Base-by-base conservation (phyloP, 2,329 filamentous ascomycete species). In the Microascus cirrosus region DNA sequence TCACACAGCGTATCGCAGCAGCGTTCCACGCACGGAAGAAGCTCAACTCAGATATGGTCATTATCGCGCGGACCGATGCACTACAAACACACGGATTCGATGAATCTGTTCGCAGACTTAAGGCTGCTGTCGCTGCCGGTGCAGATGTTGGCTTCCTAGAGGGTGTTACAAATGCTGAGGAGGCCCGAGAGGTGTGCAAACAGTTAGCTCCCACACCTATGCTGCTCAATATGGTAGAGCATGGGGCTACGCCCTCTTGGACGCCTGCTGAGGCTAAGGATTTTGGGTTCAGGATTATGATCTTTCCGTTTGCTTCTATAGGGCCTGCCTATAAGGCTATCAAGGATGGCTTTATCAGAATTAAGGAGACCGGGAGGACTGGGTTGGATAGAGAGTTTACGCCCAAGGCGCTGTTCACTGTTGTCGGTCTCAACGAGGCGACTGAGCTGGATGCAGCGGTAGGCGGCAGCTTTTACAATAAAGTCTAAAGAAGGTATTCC, bases 21-120 rank as follows among this genome's bases (percentile, higher is more conserved):
- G 82, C 82, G 0, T 71, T 69, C 13, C 69, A 73, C 8, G 78
- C 81, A 1, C 71, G 82, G 2, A 67, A 74, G 24, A 69, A 72
- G 20, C 65, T 77, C 34, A 71, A 72, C 12, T 74, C 74, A 18
- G 83, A 86, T 61, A 82, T 87, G 42, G 75, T 87, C 32, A 75
- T 87, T 58, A 86, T 87, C 59, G 83, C 83, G 1, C 74, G 84
- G 12, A 86, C 83, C 0, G 84, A 87, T 62, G 79, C 83, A 1
- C 68, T 84, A 3, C 80, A 83, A 60, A 70, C 73, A 0, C 71
- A 75, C 6, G 83, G 82, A 0, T 86, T 80, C 61, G 79, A 81
- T 11, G 81, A 79, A 62, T 78, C 80, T 2, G 66, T 84, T 10
- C 62, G 63, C 1, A 69, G 83, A 1, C 67, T 86, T 24, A 70